Base-by-base conservation (phyloP, 2,329 filamentous ascomycete species). In the Alternaria atra region DNA sequence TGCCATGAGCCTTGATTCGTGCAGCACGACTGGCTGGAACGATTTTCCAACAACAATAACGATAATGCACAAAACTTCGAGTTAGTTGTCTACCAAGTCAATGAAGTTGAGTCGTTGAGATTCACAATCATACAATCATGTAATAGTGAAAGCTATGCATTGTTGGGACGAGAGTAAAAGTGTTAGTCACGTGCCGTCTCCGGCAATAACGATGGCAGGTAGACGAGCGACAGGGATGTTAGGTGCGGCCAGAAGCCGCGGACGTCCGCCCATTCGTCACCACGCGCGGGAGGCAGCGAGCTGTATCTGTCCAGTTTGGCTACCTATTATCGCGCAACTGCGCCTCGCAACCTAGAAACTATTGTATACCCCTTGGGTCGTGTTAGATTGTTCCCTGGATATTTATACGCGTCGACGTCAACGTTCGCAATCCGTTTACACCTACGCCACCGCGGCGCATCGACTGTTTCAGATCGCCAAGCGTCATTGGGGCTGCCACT, bases 381-480 rank as follows among this genome's bases (percentile, higher is more conserved):
- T 25, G 34, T 15, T 34, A 23, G 3, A 6, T 34, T 17, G 15
- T 30, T 23, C 23, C 13, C 4, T n/a, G 30, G 13, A 35, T 6
- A n/a, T 50, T 30, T 23, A n/a, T 42, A 39, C 29, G 35, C 30
- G 27, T 43, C 20, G 9, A 34, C 5, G 34, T 15, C 52, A 25
- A n/a, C 40, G 17, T 37, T 48, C 12, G 34, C 47, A 29, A 34
- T 27, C 42, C 35, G 12, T 52, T 25, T 5, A 15, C 32, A 34
- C 54, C 30, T 53, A 17, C 42, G 58, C 58, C 54, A 52, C 57
- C 62, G 61, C 66, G 70, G 69, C 71, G 70, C 69, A 66, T 69
- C 65, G 55, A 65, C 57, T 68, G 72, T 73, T 74, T 73, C 75
- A 70, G 64, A 53, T 56, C 63, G 73, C 74, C 73, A 75, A 77